Evolutionary conservation across 345 rosid genomes (phyloP).

Genomic region (Adansonia digitata): DNA sequence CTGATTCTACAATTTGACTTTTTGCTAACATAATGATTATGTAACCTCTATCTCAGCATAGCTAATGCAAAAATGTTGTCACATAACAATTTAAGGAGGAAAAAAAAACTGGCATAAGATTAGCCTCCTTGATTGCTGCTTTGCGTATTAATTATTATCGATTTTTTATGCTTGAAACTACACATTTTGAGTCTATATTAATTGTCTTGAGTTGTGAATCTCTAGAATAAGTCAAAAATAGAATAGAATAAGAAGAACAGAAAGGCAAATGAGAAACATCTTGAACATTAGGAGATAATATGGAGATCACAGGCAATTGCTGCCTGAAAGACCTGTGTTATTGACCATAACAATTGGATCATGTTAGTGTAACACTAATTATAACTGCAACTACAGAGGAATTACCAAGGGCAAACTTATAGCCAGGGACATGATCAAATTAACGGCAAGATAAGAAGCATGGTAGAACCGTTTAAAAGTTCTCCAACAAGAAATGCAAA

Average conservation of each 20-base stretch:
- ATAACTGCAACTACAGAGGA: background rate
- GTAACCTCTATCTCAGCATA: background rate
- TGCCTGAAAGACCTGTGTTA: background rate
- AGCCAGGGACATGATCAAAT: background rate
- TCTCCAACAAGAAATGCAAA: background rate
- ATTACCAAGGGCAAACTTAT: background rate
- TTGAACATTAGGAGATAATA: background rate
- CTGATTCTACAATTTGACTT: background rate
- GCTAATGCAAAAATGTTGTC: background rate
- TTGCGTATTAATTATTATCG: background rate
- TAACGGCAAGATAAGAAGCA: background rate
- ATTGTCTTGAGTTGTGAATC: background rate
- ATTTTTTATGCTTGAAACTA: background rate
- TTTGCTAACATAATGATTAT: background rate
- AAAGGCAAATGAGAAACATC: background rate
- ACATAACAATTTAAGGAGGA: background rate
- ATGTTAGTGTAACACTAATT: background rate
- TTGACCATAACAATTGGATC: background rate
- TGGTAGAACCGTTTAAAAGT: background rate
- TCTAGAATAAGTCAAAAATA: background rate
- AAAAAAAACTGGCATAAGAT: background rate
- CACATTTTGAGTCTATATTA: background rate
- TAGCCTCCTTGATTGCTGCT: background rate
- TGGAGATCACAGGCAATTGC: background rate
- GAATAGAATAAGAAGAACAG: background rate